Evolutionary conservation across 1,139 yeast species (phyloP).

Genomic region (Eremothecium coryli): DNA sequence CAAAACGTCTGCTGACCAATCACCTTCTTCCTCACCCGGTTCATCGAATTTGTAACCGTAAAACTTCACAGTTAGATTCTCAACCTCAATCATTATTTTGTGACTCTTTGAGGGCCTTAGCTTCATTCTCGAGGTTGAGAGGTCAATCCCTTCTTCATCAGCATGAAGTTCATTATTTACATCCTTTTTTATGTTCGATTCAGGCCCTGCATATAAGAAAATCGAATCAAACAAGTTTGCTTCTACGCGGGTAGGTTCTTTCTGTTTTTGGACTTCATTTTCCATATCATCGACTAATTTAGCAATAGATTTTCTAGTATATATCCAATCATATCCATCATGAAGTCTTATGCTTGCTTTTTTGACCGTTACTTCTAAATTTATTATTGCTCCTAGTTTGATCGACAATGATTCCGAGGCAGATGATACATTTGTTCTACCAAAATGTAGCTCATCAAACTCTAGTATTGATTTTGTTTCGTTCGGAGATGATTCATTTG

Average conservation of each 20-base stretch:
- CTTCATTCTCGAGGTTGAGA: slow-evolving; percentile 37
- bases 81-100: slow-evolving; percentile 52
- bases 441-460: slow-evolving; percentile 1
- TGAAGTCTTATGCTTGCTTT: slow-evolving; percentile 47
- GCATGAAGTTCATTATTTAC: slow-evolving; percentile 22
- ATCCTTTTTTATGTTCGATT: slow-evolving; percentile 12
- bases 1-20: slow-evolving; percentile 38
- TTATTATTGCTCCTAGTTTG: neutral
- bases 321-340: slow-evolving; percentile 93
- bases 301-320: slow-evolving; percentile 58
- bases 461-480: slow-evolving; percentile 4
- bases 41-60: slow-evolving; percentile 41
- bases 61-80: slow-evolving; percentile 42
- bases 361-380: slow-evolving; percentile 13
- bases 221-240: slow-evolving; percentile 27
- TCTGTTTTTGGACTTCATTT: slow-evolving; percentile 18
- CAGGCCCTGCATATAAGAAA: slow-evolving; percentile 17
- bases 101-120: slow-evolving; percentile 57
- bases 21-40: slow-evolving; percentile 28
- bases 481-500: slow-evolving; percentile 1
- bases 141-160: slow-evolving; percentile 16
- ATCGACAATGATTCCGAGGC: neutral
- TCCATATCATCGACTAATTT: slow-evolving; percentile 42
- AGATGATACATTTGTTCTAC: neutral
- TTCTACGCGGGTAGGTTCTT: slow-evolving; percentile 14